Evolutionary conservation across 768 basidiomycete genomes (phyloP).

Genomic region (Tephrocybe sp.): DNA sequence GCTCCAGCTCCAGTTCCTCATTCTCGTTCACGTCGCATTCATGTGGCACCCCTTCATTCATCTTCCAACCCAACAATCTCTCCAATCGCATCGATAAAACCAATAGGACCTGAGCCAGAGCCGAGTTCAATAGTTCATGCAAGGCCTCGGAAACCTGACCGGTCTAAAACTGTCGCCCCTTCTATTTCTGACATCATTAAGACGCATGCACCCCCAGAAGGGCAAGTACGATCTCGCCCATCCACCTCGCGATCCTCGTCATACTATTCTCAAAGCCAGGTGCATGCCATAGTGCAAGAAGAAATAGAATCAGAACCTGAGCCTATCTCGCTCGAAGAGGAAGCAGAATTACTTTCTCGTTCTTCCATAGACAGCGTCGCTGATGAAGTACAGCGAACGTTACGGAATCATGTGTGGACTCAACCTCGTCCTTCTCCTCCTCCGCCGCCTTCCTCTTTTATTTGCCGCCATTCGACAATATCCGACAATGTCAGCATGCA

Average conservation of each 20-base stretch:
- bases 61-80: conserved; percentile 24
- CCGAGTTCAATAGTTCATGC: conserved; percentile 11
- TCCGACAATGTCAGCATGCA: conserved; percentile 56
- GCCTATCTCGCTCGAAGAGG: conserved; percentile 50
- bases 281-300: conserved; percentile 47
- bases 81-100: conserved; percentile 16
- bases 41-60: conserved; percentile 27
- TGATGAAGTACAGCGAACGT: conserved; percentile 71
- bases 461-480: conserved; percentile 47
- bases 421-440: conserved; percentile 31
- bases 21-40: conserved; percentile 33
- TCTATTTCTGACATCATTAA: conserved; percentile 90
- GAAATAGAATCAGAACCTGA: conserved; percentile 55
- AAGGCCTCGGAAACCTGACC: conserved; percentile 19
- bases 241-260: conserved; percentile 45
- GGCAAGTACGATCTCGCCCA: conserved; percentile 47
- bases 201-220: conserved; percentile 63
- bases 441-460: conserved; percentile 41
- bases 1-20: conserved; percentile 25
- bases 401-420: conserved; percentile 54
- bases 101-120: conserved; percentile 1
- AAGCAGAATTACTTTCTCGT: conserved; percentile 65
- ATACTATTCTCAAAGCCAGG: conserved; percentile 44
- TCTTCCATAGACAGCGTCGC: conserved; percentile 88
- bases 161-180: conserved; percentile 56